Base-by-base conservation (phyloP, 2,329 filamentous ascomycete species). In the Fusarium tupiense region DNA sequence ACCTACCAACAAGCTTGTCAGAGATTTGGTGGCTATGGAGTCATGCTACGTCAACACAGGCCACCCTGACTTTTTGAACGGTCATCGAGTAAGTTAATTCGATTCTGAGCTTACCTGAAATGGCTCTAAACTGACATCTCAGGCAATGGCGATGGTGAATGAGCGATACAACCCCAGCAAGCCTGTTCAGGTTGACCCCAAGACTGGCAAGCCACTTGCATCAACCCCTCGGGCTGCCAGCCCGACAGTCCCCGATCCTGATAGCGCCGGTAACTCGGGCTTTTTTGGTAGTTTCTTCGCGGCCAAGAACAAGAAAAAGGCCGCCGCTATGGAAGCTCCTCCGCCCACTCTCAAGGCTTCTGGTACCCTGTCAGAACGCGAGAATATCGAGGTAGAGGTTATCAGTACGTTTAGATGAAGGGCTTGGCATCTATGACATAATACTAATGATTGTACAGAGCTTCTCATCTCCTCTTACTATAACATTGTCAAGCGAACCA, bases 291-390 rank as follows among this genome's bases (percentile, higher is more conserved):
- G 94, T 80, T 99, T 99, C 90, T 99, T 98, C 82, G 94, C 96
- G 17, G 95, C 94, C 81, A 99, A 98, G 90, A 99, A 98, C 87
- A 99, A 98, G 91, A 99, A 99, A 90, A 98, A 98, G 92, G 97
- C 97, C 86, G 96, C 96, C n/a, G 95, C 96, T 54, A 99, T 99
- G 96, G 96, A 99, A 83, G 88, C 96, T 20, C 96, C 96, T 44
- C 96, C 96, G 72, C 91, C 96, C 37, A 96, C 91, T 47, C 90
- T 99, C 66, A 99, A 98, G 87, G 96, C 96, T 40, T 97, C 94
- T 7, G 96, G 96, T 47, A 97, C 92, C 33, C 87, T 99, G 44
- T 97, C 94, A 10, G 96, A 99, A 85, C 94, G 96, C 71, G 96
- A 99, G 83, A 92, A 91, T 68, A 94, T 98, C 74, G 96, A 99